Base-by-base conservation (phyloP, 768 basidiomycete genomes). In the Phanerochaete carnosa region DNA sequence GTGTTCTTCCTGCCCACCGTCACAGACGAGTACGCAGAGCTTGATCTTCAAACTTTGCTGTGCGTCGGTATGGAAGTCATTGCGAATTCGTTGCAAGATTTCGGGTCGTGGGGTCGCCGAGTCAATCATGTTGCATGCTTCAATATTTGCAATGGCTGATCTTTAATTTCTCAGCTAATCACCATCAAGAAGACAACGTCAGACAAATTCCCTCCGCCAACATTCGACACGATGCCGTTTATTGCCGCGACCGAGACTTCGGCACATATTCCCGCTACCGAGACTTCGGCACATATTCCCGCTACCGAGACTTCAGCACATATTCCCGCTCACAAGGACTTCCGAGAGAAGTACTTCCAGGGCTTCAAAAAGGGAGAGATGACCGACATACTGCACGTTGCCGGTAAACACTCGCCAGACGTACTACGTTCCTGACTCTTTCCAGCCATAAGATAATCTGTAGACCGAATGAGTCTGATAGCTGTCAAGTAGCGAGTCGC, bases 1-100 rank as follows among this genome's bases (percentile, higher is more conserved):
- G 96, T 99, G 3, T 98, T 97, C 76, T 98, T 98, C 77, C 80
- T 98, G 23, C 94, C 94, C 0, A 95, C 94, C 0, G 90, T 96
- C 23, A 92, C 85, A 13, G 95, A 96, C 50, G 90, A 95, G 45
- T 98, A 95, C 69, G 84, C 89, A 62, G 90, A 92, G 65, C 76
- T 97, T 1, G 97, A 99, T 68, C 77, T 98, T 9, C 81, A 89
- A 30, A 74, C 79, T 1, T 83, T 93, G 72, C 79, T 94, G 3
- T 92, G 90, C 65, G 86, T 87, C 25, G 95, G 95, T 1, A 95
- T 98, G 90, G 86, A 86, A 65, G 74, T 98, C 22, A 79, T 95
- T 45, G 88, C 89, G 0, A 95, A 96, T 70, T 95, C 93, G 35
- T 73, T 94, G 63, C 95, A 99, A 73, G 87, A 90, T 66, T 99